Evolutionary conservation across 345 rosid genomes (phyloP).

Genomic region (Arabidopsis suecica): DNA sequence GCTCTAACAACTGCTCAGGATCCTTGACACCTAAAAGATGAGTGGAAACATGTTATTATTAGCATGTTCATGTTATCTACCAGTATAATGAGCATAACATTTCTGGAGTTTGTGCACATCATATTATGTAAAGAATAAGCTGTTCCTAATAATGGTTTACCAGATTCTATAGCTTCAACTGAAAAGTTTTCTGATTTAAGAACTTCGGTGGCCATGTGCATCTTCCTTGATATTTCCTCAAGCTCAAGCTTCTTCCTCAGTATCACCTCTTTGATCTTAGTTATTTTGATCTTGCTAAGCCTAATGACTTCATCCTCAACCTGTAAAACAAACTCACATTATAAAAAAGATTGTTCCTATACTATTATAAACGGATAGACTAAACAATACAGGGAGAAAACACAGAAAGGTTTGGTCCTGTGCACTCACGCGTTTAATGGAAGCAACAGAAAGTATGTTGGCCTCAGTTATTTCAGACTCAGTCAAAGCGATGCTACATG

Average conservation of each 20-base stretch:
- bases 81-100: background rate
- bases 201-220: constrained; percentile 62
- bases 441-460: constrained; percentile 58
- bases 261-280: constrained; percentile 72
- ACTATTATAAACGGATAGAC: background rate
- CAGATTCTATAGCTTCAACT: constrained; percentile 58
- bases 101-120: background rate
- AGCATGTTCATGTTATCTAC: background rate
- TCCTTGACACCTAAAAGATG: constrained; percentile 56
- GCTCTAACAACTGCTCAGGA: constrained; percentile 54
- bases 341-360: background rate
- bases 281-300: constrained; percentile 62
- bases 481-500: constrained; percentile 56
- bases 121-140: background rate
- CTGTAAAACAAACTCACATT: constrained; percentile 38
- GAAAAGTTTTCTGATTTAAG: constrained; percentile 48
- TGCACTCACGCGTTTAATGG: constrained; percentile 60
- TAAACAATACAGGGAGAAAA: background rate
- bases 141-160: constrained; percentile 41
- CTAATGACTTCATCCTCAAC: constrained; percentile 71
- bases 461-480: constrained; percentile 63
- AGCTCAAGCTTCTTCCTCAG: constrained; percentile 70
- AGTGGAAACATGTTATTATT: background rate
- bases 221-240: constrained; percentile 69
- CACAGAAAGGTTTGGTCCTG: background rate